Base-by-base conservation (phyloP, 2,329 filamentous ascomycete species). In the Neonectria hederae region DNA sequence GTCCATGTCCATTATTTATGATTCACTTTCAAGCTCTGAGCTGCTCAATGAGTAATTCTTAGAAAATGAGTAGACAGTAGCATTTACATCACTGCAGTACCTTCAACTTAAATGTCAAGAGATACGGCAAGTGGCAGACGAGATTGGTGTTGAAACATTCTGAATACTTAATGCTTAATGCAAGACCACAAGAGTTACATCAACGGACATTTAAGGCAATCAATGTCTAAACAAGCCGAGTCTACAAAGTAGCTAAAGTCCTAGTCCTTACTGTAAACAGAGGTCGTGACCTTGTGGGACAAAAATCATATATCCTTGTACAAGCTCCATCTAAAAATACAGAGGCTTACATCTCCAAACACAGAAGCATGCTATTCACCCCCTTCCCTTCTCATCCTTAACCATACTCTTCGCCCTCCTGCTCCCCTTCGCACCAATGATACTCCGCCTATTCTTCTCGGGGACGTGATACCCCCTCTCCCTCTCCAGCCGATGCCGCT, bases 381-480 rank as follows among this genome's bases (percentile, higher is more conserved):
- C 48, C 24, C 42, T 51, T 24, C 59, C 19, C 53, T 56, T 63
- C n/a, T 56, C 53, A 24, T 61, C 61, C 42, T 46, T 54, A 11
- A 45, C 42, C 32, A 48, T 40, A 38, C 52, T 54, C 48, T 61
- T 55, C 8, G 32, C 46, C 55, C 38, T 49, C 3, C 52, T 26
- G 26, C 30, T 55, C 3, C 58, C 64, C 30, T 65, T 66, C 0
- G 53, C 62, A 3, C 59, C 54, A 14, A 56, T 42, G 4, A 13
- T 46, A 3, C 30, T 63, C 49, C 49, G 75, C 69, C 69, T 74
- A 32, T 82, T 82, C 68, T 80, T 78, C 57, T 77, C 76, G 2
- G 80, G 80, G 13, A 82, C 79, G 9, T 70, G 66, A 62, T 82
- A 82, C 9, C 77, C 79, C 19, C 72, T 74, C 48, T 80, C 80